phyloP scores from a whole-genome alignment of 805 yeast genomes.

The Lipomyces mesembrius region DNA sequence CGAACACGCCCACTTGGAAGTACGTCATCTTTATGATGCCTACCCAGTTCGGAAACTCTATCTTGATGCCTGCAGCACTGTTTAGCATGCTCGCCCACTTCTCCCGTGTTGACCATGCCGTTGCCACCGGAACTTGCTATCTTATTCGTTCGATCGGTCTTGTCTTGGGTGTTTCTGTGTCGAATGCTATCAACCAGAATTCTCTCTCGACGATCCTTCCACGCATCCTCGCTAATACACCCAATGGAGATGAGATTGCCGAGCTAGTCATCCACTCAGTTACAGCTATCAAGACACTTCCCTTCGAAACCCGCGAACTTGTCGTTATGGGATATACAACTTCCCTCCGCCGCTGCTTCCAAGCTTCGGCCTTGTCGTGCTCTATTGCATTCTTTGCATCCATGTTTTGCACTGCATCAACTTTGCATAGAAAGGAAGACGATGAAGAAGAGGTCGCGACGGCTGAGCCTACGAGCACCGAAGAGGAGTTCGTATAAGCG shows the following conservation, averaged over 20 bases:
- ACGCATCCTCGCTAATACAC: slow-evolving; percentile 37
- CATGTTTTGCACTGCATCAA: slow-evolving; percentile 27
- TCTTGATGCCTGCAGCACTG: slow-evolving; percentile 69
- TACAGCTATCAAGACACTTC: slow-evolving; percentile 55
- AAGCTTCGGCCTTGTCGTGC: slow-evolving; percentile 31
- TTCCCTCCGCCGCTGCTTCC: slow-evolving; percentile 57
- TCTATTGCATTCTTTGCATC: slow-evolving; percentile 26
- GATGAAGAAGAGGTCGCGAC: slow-evolving; percentile 26
- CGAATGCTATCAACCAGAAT: slow-evolving; percentile 67
- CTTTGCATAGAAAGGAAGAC: slow-evolving; percentile 31
- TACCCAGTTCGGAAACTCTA: slow-evolving; percentile 69
- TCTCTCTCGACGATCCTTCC: slow-evolving; percentile 47
- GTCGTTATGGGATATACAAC: slow-evolving; percentile 53
- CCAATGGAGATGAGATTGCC: slow-evolving; percentile 42
- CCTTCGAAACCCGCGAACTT: slow-evolving; percentile 50
- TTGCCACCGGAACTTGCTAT: slow-evolving; percentile 86
- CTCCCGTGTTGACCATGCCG: slow-evolving; percentile 69
- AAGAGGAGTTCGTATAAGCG: slow-evolving; percentile 29
- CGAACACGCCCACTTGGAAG: slow-evolving; percentile 40
- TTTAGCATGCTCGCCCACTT: slow-evolving; percentile 78
- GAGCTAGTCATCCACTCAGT: slow-evolving; percentile 56
- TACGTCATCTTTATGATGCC: slow-evolving; percentile 56
- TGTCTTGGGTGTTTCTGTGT: slow-evolving; percentile 76
- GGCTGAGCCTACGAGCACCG: slow-evolving; percentile 10
- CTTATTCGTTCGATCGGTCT: slow-evolving; percentile 86